Base-by-base conservation (phyloP, 2,329 filamentous ascomycete genomes). In the Macrophomina tecta region DNA sequence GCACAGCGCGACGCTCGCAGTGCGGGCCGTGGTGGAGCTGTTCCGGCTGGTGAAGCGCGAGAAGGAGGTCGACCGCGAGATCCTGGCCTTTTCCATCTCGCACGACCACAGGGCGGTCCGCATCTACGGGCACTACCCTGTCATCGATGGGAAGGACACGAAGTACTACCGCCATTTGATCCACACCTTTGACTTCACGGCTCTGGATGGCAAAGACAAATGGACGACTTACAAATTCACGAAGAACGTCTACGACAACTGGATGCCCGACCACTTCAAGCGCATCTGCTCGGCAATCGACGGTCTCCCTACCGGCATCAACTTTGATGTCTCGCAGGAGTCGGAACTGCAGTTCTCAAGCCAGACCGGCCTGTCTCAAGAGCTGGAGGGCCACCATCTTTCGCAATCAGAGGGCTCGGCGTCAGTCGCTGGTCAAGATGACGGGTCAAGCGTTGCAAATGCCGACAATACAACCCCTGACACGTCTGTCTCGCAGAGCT, bases 191-290 rank as follows among this genome's bases (percentile, higher is more conserved):
- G 9, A 16, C 46, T 68, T 69, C 32, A 62, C 60, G n/a, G 65
- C 0, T 1, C 45, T 42, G 49, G 34, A 68, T 2, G 58, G 64
- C 34, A 66, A 61, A 28, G 53, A 69, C 4, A 69, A 55, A 38
- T 70, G 63, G 69, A 71, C 56, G 18, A 61, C 69, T n/a, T 69
- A 71, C 18, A 69, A 46, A 14, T 71, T 71, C 34, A 58, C n/a
- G 36, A 28, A 28, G 36, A 38, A 32, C 42, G 42, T 45, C 42
- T 45, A 45, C 42, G 42, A 66, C 23, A 46, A 65, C 61, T 70
- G 61, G 70, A 48, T 70, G 64, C 67, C 67, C 12, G 61, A 51
- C 18, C 68, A 69, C 46, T 69, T 70, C 3, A 45, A 68, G 48
- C 65, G 68, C 36, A 67, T 71, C 32, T 67, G 66, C 51, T 68